Conservation (phyloP, 2,329 filamentous ascomycete species). For the Alternaria burnsii region DNA sequence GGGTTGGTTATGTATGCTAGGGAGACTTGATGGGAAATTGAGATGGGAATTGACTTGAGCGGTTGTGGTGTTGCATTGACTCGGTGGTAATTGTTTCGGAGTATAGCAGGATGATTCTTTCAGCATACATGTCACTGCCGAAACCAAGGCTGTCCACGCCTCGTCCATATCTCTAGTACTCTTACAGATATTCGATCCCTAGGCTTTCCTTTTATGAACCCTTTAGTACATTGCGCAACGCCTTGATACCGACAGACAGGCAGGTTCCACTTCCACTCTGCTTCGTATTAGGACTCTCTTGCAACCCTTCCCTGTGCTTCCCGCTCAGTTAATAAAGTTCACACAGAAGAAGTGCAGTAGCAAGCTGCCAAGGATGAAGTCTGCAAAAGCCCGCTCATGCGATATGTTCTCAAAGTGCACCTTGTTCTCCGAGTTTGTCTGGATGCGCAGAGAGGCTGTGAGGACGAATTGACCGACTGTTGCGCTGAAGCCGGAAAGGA, state of each 20-base stretch:
- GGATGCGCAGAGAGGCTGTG: conserved; percentile 88
- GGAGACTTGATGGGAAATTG: neutral
- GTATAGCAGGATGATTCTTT: neutral
- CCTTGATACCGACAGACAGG: neutral
- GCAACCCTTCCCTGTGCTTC: neutral
- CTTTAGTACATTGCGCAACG: neutral
- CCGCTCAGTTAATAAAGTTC: conserved; percentile 96
- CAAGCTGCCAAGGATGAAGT: conserved; percentile 93
- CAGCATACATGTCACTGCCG: neutral
- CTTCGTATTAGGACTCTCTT: neutral
- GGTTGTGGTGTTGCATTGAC: conserved; percentile 7
- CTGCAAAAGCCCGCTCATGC: conserved; percentile 90
- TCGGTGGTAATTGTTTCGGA: neutral
- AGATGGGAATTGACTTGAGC: neutral
- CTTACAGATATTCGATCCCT: neutral
- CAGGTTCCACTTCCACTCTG: neutral
- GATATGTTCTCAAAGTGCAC: conserved; percentile 78
- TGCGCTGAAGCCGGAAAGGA: conserved; percentile 91
- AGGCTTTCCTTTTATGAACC: neutral
- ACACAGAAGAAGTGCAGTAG: conserved; percentile 99
- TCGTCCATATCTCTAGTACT: neutral
- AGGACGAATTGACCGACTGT: conserved; percentile 98
- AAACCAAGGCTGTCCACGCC: neutral
- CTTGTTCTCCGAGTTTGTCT: conserved; percentile 86
- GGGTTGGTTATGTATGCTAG: conserved; percentile 48